Evolutionary conservation across 2,329 filamentous ascomycete species (phyloP), one percentile per base, ranked within the genome.

Genomic region (Gaeumannomyces tritici): DNA sequence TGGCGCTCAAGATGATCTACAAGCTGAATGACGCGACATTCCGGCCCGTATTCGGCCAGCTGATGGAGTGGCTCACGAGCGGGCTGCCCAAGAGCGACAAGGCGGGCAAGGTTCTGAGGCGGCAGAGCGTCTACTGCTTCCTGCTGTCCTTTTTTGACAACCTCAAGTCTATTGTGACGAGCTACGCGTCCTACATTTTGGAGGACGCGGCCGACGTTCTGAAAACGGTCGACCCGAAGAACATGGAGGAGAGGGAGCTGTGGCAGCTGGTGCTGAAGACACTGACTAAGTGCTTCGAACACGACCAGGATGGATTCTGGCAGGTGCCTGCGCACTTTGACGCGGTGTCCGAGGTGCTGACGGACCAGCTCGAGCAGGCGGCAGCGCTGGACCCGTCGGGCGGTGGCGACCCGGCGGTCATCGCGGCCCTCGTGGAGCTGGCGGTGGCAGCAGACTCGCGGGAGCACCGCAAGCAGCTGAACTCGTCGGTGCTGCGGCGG

Each of bases 241-340:
- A 57, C 13, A 61, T 61, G 60, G 80, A 83, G 26, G 81, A 85
- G 67, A 75, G 79, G 57, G 76, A 77, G 55, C 81, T 97, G 4
- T 90, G 90, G 83, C 77, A 80, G 55, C 83, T 84, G 24, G 84
- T 91, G 2, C 82, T 98, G 60, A 78, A 80, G 61, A 89, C 91
- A 26, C 80, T 98, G 57, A 79, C 82, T 31, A 88, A 86, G 67
- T 89, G 86, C 68, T 96, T 98, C 71, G 83, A 89, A 74, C 86
- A 96, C 72, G 95, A 98, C 71, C 90, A 96, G 75, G 92, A 96
- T 72, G 89, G 92, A 74, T 98, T 96, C 79, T 98, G 93, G 93
- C 92, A 96, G 80, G 86, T 90, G 0, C 93, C 95, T 0, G 83
- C 89, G 0, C 93, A 97, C 76, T 96, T 97, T 71, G 80, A 81